Evolutionary conservation across 1,284 basidiomycete genomes (phyloP), one percentile per base, ranked within the genome.

Genomic region (Anthracocystis setariae): DNA sequence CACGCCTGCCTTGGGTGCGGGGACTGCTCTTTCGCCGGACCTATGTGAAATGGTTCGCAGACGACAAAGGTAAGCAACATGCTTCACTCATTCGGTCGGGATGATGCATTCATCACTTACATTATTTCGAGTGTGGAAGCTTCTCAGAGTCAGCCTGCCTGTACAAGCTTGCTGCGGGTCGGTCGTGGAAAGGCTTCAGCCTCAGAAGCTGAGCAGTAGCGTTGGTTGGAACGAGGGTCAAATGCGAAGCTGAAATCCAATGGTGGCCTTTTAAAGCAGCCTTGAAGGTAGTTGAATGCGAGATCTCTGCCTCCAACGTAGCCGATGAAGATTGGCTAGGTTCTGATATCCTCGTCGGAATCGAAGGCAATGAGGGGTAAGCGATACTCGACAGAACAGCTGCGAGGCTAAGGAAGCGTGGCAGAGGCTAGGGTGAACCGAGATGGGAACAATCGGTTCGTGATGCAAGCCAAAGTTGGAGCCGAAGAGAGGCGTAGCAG

Each of bases 1-100:
- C 17, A 62, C 54, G 24, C 70, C 70, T 40, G 64, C 59, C 56
- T 76, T 69, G 24, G 75, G 70, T 46, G 69, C 15, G 18, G 65
- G 46, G 17, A 51, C 43, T 9, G 46, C 42, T 50, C 58, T 58
- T 8, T 73, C 61, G 53, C 56, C 45, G 1, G 63, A 45, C 69
- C 59, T 72, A 47, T 38, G 20, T 21, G 18, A 27, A 2, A 20
- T 18, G 21, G 25, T 1, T n/a, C n/a, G 18, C n/a, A 18, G 10
- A 4, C 21, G 15, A 43, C n/a, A 29, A 17, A 24, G 20, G 53
- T 33, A 0, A 59, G 43, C 21, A 42, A 7, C 5, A 8, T 21
- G 1, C 24, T 38, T 27, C 18, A 8, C 21, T 23, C 3, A 29
- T 12, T 5, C 29, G 29, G 29, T 29, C 29, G 12, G 29, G 29